Base-by-base conservation (phyloP, 192 early-diverging fungal genomes). In the Backusella sp. region DNA sequence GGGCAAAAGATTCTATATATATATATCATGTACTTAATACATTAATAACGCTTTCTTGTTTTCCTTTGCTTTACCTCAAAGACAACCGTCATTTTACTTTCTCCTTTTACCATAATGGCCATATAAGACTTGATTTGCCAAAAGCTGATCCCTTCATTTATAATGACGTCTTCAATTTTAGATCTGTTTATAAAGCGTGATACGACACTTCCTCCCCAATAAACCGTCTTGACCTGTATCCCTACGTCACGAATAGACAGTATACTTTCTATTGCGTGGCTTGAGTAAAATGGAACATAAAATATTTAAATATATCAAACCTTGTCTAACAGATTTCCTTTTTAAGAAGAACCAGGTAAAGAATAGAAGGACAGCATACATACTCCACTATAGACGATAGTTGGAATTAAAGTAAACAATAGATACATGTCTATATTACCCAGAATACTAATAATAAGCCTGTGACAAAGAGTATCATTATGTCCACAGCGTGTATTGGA, bases 71-170 rank as follows among this genome's bases (percentile, higher is more conserved):
- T 39, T 84, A 92, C 93, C 84, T 88, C 86, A 76, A 92, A 94
- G 0, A 92, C 88, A 23, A 94, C 89, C 1, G 86, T 84, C 88
- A 93, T 92, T 21, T 82, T 73, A 46, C 87, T 83, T 42, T 90
- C 82, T 15, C 81, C 88, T 56, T 84, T 85, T 14, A 92, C 87
- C 52, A 94, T 77, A 26, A 94, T 86, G 6, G 90, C 91, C 78
- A 94, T 77, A 76, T 94, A 94, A 41, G 90, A 90, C 36, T 88
- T 89, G 46, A 95, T 86, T 59, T 91, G 89, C 76, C 86, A 88
- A 82, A 92, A 83, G 2, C 88, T 91, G 23, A 95, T 93, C 1
- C 84, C 92, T 81, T 95, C 93, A 69, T 95, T 93, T 72, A 95
- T 90, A 68, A 95, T 86, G 8, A 95, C 83, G 73, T 93, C 88